Percentiles rank a stretch among this genome's conserved stretches.
These are phyloP conservation scores for Ceratobasidium sp. DNA, from an alignment of 1,284 basidiomycete species.

Conservation along the genomic window DNA sequence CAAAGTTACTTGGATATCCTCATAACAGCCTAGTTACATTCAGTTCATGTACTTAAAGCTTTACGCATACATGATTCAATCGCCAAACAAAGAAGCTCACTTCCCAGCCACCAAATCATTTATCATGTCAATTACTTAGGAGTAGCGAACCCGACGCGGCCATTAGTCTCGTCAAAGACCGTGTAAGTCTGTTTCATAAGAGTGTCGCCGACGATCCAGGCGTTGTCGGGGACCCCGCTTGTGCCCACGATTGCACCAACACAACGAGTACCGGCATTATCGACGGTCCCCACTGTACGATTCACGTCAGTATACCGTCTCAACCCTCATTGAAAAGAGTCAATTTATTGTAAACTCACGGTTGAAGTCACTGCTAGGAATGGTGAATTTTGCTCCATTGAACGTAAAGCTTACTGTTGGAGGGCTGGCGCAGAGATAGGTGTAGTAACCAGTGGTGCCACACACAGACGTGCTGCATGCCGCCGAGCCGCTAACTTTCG, in stretches of 20 bases:
- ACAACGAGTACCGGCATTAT: conserved; percentile 62
- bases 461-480: conserved; percentile 45
- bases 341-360: conserved; percentile 14
- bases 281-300: conserved; percentile 3
- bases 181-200: conserved; percentile 60
- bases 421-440: conserved; percentile 44
- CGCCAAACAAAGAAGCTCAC: too few relatives aligned
- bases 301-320: too few relatives aligned
- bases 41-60: too few relatives aligned
- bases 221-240: conserved; percentile 58
- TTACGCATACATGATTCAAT: too few relatives aligned
- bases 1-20: too few relatives aligned
- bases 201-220: conserved; percentile 80
- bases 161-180: conserved; percentile 33
- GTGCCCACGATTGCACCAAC: conserved; percentile 83
- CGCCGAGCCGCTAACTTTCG: conserved; percentile 48
- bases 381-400: conserved; percentile 40
- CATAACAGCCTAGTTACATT: too few relatives aligned
- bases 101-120: too few relatives aligned
- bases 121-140: too few relatives aligned
- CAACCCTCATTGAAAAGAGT: too few relatives aligned
- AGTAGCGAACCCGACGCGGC: conserved; percentile 11
- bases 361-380: conserved; percentile 46
- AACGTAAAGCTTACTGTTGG: conserved; percentile 39
- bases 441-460: conserved; percentile 45